These are phyloP conservation scores for Daldinia vernicosa DNA, from an alignment of 495 filamentous ascomycete species.

Conservation along the genomic window DNA sequence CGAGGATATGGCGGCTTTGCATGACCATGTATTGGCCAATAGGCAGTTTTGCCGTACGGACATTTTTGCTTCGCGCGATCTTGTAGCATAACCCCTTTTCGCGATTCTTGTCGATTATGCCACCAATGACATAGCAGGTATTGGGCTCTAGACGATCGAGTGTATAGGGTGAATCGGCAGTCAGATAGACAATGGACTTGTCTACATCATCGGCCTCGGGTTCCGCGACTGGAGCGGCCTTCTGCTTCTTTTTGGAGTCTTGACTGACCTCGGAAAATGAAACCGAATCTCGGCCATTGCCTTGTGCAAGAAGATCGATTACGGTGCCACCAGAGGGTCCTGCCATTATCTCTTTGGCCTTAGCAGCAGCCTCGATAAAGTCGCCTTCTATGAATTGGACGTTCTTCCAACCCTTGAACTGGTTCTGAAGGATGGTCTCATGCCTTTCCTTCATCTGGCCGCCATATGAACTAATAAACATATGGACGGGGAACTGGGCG, in stretches of 20 bases:
- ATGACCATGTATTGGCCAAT: constrained; percentile 94
- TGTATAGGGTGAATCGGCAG: constrained; percentile 84
- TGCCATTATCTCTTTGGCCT: constrained; percentile 68
- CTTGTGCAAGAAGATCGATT: constrained; percentile 62
- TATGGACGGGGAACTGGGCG: constrained; percentile 68
- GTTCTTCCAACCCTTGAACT: constrained; percentile 81
- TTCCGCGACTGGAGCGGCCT: constrained; percentile 35
- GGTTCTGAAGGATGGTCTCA: constrained; percentile 72
- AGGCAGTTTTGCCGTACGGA: constrained; percentile 88
- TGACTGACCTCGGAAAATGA: constrained; percentile 6
- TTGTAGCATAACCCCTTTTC: constrained; percentile 95
- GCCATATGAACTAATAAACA: constrained; percentile 79
- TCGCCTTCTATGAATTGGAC: constrained; percentile 74
- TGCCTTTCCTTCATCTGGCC: constrained; percentile 80
- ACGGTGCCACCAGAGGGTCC: constrained; percentile 60
- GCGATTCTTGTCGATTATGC: constrained; percentile 92
- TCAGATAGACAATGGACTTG: constrained; percentile 78
- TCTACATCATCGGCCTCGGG: constrained; percentile 51
- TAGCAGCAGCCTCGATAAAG: constrained; percentile 69
- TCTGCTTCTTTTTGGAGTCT: constrained; percentile 28
- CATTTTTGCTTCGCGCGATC: constrained; percentile 73
- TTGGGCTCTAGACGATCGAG: constrained; percentile 81
- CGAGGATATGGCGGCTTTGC: constrained; percentile 80
- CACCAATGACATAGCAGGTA: constrained; percentile 92
- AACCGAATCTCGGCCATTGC: constrained; percentile 49